Conservation (phyloP, 257 asterid species). For the Euphrasia confusa region DNA sequence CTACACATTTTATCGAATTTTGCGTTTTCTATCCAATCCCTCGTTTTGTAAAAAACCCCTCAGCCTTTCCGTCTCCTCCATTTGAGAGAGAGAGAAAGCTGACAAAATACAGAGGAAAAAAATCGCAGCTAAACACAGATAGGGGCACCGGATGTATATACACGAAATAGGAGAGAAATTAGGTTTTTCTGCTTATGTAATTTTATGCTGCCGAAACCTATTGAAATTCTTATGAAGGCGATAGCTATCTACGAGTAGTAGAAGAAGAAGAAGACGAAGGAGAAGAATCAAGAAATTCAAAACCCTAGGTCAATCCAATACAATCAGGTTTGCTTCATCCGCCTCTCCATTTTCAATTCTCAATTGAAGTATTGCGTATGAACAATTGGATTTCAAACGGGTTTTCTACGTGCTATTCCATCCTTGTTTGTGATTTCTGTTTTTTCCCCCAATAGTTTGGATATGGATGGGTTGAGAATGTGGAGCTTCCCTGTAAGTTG, state of each 20-base stretch:
- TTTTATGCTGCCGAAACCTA: constrained; percentile 26
- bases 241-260: constrained; percentile 20
- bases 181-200: constrained; percentile 9
- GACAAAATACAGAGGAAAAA: not conserved
- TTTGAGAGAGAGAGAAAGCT: constrained; percentile 27
- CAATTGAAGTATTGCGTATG: constrained; percentile 9
- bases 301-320: constrained; percentile 35
- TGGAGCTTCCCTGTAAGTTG: constrained; percentile 13
- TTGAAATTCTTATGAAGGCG: constrained; percentile 1
- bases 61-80: constrained; percentile 32
- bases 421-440: constrained; percentile 5
- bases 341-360: constrained; percentile 20
- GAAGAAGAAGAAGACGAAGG: constrained; percentile 12
- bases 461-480: constrained; percentile 21
- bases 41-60: constrained; percentile 34
- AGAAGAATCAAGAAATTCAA: constrained; percentile 15
- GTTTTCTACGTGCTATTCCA: constrained; percentile 14
- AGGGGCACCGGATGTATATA: constrained; percentile 10
- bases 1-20: constrained; percentile 1
- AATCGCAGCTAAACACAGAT: constrained; percentile 24
- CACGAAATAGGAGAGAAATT: not conserved
- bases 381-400: constrained; percentile 8
- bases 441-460: constrained; percentile 6
- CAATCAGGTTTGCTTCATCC: constrained; percentile 31
- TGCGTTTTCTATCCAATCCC: constrained; percentile 24